Evolutionary conservation across 768 basidiomycete species (phyloP), one percentile per base, ranked within the genome.

Genomic region (Exsudoporus frostii): DNA sequence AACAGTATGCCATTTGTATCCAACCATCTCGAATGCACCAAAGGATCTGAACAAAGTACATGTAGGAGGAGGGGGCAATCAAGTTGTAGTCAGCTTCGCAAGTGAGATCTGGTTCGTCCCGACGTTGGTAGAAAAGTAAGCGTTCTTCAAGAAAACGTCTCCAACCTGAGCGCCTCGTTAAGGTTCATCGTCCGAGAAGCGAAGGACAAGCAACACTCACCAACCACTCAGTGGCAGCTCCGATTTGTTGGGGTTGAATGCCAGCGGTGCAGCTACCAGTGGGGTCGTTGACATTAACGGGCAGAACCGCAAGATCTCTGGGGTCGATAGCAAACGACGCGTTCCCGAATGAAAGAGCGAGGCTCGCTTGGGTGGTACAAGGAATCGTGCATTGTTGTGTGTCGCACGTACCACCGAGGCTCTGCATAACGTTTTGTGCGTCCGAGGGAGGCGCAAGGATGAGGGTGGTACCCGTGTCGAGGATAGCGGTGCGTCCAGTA

Each of bases 111-210:
- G 72, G 65, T 88, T 85, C 59, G 77, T 76, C 11, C 55, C 66
- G 14, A 81, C 79, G 57, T 90, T 74, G 11, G 80, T 84, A 7
- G 85, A 85, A 66, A 85, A 84, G 65, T 87, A 88, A 1, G 77
- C 86, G 60, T 87, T 90, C 79, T 89, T 89, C 63, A 88, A 71
- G 75, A 88, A 89, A 24, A 84, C 83, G 58, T 86, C 89, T 27
- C 87, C 87, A 33, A 86, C 74, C 68, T 70, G 19, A 29, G 25
- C n/a, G 22, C 22, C 22, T 25, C 7, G 29, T 53, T 33, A 54
- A 50, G 43, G 13, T 19, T 43, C 7, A n/a, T 33, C 24, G 7
- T 39, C 27, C 20, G 17, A 47, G 19, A 20, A 36, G 15, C 5
- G 17, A 48, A 45, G 17, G n/a, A 30, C 27, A 45, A 25, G 37